Conservation (phyloP, 768 basidiomycete species). For the Mycena galopus region DNA sequence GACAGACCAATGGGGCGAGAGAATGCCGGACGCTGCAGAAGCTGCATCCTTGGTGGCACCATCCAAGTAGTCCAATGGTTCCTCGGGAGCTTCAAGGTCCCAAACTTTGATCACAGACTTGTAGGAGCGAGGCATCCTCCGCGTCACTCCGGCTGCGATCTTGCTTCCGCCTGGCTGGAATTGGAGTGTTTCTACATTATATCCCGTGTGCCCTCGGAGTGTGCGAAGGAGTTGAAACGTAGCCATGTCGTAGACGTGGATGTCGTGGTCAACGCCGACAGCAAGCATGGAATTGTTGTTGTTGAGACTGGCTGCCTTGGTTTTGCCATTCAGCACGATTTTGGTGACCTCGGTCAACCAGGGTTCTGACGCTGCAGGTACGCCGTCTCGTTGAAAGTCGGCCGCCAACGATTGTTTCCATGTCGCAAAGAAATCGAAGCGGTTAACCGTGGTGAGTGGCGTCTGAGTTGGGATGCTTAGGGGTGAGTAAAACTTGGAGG, state of each 20-base stretch:
- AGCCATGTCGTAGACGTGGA: conserved; percentile 10
- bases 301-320: no score
- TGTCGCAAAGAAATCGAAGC: no score
- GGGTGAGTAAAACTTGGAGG: no score
- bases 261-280: neutral
- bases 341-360: no score
- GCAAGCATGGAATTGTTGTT: conserved; percentile 1
- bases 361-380: no score
- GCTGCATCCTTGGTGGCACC: neutral
- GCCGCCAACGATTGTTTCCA: no score
- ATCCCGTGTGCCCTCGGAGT: neutral
- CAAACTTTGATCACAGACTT: neutral
- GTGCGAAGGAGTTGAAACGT: conserved; percentile 8
- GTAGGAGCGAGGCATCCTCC: neutral
- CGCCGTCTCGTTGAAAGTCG: no score
- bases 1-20: neutral
- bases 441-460: no score
- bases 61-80: neutral
- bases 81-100: conserved; percentile 5
- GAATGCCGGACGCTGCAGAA: neutral
- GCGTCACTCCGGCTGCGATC: neutral
- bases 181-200: neutral
- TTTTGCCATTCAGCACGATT: no score
- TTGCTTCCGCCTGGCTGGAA: conserved; percentile 21
- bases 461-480: no score